Evolutionary conservation across 179 eudicot genomes (phyloP).

Genomic region (Silene vulgaris): DNA sequence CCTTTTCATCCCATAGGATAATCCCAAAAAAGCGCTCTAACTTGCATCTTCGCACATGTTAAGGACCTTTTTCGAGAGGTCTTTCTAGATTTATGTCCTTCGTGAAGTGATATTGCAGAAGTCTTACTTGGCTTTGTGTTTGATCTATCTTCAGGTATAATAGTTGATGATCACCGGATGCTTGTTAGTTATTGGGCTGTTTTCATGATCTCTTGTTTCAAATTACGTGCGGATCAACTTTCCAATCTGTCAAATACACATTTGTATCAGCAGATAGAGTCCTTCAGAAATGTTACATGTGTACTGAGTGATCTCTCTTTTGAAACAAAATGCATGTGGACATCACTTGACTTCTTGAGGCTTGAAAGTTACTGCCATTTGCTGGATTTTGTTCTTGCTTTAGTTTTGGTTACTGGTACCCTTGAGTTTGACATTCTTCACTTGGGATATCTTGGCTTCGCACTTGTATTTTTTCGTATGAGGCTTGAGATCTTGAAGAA

Average conservation of each 20-base stretch:
- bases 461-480: conserved; percentile 80
- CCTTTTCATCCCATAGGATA: not conserved
- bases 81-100: conserved; percentile 6
- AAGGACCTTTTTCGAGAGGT: not conserved
- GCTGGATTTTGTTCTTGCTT: conserved; percentile 84
- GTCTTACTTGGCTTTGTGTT: not conserved
- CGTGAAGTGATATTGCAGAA: not conserved
- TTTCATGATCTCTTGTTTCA: conserved; percentile 81
- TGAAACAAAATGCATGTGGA: conserved; percentile 97
- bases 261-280: conserved; percentile 76
- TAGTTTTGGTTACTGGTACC: conserved; percentile 84
- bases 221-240: conserved; percentile 73
- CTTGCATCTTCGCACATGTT: conserved; percentile 4
- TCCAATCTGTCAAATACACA: conserved; percentile 56
- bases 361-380: conserved; percentile 97
- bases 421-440: conserved; percentile 92
- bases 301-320: conserved; percentile 96
- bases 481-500: conserved; percentile 80
- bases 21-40: not conserved
- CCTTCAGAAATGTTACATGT: conserved; percentile 75
- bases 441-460: conserved; percentile 95
- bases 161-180: conserved; percentile 82
- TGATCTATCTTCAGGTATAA: conserved; percentile 48
- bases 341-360: conserved; percentile 81
- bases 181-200: conserved; percentile 74